Evolutionary conservation across 2,329 filamentous ascomycete species (phyloP).

Genomic region (Pseudocercospora eumusae): DNA sequence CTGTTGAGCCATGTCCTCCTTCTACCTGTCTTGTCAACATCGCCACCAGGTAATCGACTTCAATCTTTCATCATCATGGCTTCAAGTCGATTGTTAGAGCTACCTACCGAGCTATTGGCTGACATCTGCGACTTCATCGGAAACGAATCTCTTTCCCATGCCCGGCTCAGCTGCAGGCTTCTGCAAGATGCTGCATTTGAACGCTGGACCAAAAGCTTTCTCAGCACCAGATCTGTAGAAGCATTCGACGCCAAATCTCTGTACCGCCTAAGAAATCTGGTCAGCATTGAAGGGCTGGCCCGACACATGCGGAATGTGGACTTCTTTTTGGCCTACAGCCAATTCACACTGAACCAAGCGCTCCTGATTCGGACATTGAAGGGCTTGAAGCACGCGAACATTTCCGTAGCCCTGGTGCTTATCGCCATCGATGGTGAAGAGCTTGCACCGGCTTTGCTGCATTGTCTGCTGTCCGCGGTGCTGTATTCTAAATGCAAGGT

Average conservation of each 20-base stretch:
- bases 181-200: neutral
- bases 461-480: neutral
- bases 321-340: neutral
- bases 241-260: neutral
- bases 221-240: neutral
- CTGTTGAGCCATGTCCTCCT: too few relatives aligned
- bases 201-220: neutral
- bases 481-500: neutral
- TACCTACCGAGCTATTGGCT: too few relatives aligned
- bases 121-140: too few relatives aligned
- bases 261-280: neutral
- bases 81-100: too few relatives aligned
- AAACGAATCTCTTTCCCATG: neutral
- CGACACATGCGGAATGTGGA: neutral
- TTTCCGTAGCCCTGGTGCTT: neutral
- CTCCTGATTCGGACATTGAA: neutral
- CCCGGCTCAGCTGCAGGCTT: neutral
- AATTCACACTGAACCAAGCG: neutral
- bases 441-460: neutral
- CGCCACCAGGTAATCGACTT: too few relatives aligned
- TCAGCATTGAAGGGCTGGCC: neutral
- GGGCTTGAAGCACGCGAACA: neutral
- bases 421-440: neutral
- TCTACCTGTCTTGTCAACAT: too few relatives aligned
- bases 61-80: too few relatives aligned